Conservation (phyloP, 139 green algal genomes). For the Micractinium conductrix region DNA sequence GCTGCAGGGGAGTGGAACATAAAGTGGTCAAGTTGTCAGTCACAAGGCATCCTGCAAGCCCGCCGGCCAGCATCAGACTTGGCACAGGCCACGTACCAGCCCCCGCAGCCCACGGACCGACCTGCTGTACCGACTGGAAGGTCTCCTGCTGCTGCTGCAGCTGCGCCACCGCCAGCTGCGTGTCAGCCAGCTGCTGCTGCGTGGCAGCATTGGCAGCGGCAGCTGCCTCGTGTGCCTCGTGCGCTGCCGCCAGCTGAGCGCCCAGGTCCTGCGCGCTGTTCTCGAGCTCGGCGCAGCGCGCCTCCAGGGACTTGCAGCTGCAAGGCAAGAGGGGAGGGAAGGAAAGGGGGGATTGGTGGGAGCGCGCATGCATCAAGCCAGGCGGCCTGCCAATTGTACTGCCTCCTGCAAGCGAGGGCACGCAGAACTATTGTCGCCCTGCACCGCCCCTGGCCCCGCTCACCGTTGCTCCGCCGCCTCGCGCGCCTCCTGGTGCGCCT, state of each 20-base stretch:
- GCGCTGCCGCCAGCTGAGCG: conserved; percentile 13
- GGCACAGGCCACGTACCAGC: too few relatives aligned
- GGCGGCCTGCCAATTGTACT: too few relatives aligned
- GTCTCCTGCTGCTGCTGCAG: conserved; percentile 29
- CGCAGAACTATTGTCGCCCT: too few relatives aligned
- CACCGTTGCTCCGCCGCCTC: conserved; percentile 16
- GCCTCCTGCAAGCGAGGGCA: too few relatives aligned
- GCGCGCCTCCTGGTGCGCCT: neutral
- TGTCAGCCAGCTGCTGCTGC: conserved; percentile 4
- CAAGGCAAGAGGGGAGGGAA: neutral
- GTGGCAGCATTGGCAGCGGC: neutral
- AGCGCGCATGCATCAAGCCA: too few relatives aligned
- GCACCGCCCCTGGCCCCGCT: too few relatives aligned
- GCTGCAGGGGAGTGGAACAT: too few relatives aligned
- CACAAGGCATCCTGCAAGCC: too few relatives aligned
- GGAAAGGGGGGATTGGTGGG: neutral
- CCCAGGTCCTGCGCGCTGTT: neutral
- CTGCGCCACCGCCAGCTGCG: neutral
- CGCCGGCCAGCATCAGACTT: too few relatives aligned
- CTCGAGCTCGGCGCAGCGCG: conserved; percentile 1
- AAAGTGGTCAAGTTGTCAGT: too few relatives aligned
- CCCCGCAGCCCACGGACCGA: too few relatives aligned
- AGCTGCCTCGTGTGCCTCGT: neutral
- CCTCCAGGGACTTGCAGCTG: conserved; percentile 4
- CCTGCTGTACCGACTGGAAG: conserved; percentile 27